These are phyloP conservation scores for Botrytis pseudocinerea DNA, from an alignment of 2,329 filamentous ascomycete genomes.

Conservation along the genomic window DNA sequence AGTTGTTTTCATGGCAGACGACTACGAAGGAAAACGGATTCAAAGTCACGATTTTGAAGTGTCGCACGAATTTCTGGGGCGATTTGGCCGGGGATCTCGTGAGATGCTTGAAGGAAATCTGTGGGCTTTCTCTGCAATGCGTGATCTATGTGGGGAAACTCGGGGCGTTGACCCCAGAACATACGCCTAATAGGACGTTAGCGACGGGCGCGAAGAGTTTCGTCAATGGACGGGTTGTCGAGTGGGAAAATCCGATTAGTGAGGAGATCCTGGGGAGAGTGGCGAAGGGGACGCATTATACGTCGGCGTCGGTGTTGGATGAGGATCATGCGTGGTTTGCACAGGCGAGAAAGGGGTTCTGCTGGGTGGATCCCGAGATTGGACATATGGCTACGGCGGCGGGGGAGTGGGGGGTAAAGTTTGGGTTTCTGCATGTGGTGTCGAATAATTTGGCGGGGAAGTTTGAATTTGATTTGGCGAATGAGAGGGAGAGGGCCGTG, in stretches of 20 bases:
- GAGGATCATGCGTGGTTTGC: background rate
- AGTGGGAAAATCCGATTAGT: background rate
- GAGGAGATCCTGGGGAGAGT: background rate
- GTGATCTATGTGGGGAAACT: slow-evolving; percentile 6
- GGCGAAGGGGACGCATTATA: background rate
- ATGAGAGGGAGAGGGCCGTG: background rate
- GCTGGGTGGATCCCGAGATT: slow-evolving; percentile 9
- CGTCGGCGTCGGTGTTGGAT: slow-evolving; percentile 6
- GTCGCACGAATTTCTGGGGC: background rate
- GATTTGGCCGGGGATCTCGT: background rate
- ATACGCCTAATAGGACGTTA: background rate
- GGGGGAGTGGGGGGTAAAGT: background rate
- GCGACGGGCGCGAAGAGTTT: background rate
- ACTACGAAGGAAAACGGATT: background rate
- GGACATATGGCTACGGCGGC: slow-evolving; percentile 12
- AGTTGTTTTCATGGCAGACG: slow-evolving; percentile 5
- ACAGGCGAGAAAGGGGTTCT: background rate
- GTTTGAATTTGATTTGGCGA: slow-evolving; percentile 13
- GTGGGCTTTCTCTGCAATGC: background rate
- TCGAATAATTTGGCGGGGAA: slow-evolving; percentile 1
- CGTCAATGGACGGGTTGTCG: background rate
- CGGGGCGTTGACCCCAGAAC: background rate
- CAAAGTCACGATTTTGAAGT: background rate
- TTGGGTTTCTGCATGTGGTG: slow-evolving; percentile 8
- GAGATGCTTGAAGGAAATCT: background rate